Base-by-base conservation (phyloP, 108 stramenopile genomes). In the Cyclotella sp. region DNA sequence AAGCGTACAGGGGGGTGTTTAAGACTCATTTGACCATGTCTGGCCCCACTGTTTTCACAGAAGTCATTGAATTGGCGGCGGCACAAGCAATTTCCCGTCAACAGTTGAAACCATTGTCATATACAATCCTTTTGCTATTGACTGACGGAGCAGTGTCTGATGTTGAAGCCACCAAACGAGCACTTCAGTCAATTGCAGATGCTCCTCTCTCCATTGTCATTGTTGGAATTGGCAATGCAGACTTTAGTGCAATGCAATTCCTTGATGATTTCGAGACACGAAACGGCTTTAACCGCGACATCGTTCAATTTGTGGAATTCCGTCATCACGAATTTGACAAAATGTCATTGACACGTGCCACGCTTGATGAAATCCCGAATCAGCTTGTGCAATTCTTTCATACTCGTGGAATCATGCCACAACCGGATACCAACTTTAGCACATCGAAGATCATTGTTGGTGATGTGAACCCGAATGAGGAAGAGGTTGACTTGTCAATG, bases 111-210 rank as follows among this genome's bases (percentile, higher is more conserved):
- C 89, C 91, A 66, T 66, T 85, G 70, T 88, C 91, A 12, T 97
- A 98, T 70, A 89, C 92, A 16, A 93, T 98, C 64, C 86, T 98
- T 0, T 73, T 97, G 43, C 95, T 98, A 54, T 71, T 98, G 58
- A 98, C 98, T 1, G 95, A 95, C 39, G 96, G 97, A 15, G 83
- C 88, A 73, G 91, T 98, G 26, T 87, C 88, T 59, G 93, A 96
- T 72, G 85, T 96, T 51, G 67, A 92, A 54, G 93, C 89, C 51
- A 97, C 96, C 42, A 90, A 91, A 73, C 62, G 85, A 44, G 67
- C 69, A 14, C 76, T 95, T 62, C 88, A 84, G 39, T 82, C 77
- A 8, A 90, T 91, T 1, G 88, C 87, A 63, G 77, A 88, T 34
- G 83, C 90, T 49, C 94, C 96, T 10, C 63, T 97, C 41, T 90